Percentiles rank a stretch among this genome's conserved stretches.
These are phyloP conservation scores for Paraleonurus japonicus DNA, from an alignment of 257 asterid species.

Conservation along the genomic window DNA sequence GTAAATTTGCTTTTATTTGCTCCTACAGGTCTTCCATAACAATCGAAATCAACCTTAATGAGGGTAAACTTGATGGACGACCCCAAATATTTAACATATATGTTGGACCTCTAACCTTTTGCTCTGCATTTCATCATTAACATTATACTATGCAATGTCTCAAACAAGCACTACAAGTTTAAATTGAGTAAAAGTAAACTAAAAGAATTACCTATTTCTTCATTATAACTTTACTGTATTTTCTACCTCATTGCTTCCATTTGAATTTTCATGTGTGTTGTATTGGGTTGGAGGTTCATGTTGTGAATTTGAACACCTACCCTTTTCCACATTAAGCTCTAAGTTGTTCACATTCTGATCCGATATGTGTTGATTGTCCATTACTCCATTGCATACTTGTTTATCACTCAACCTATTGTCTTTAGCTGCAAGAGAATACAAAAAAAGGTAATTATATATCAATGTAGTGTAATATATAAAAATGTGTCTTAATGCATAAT, in stretches of 20 bases:
- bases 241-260: background rate
- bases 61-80: background rate
- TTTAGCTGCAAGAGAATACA: too few species aligned
- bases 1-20: background rate
- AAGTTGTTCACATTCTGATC: too few species aligned
- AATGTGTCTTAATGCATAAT: too few species aligned
- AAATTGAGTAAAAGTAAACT: background rate
- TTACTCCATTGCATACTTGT: too few species aligned
- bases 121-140: too few species aligned
- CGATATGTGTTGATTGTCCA: too few species aligned
- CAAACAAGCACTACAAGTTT: background rate
- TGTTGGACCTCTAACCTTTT: too few species aligned
- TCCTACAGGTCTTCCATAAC: slow-evolving; percentile 4
- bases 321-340: too few species aligned
- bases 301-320: background rate
- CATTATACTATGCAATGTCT: background rate
- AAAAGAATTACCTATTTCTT: background rate
- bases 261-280: background rate
- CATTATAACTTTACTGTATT: background rate
- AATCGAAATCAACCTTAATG: slow-evolving; percentile 4
- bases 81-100: slow-evolving; percentile 5
- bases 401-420: too few species aligned
- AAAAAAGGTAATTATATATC: too few species aligned
- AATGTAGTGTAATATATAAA: too few species aligned
- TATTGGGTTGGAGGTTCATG: background rate